These are phyloP conservation scores for Penicillium daleae DNA, from an alignment of 495 filamentous ascomycete genomes.

Conservation along the genomic window DNA sequence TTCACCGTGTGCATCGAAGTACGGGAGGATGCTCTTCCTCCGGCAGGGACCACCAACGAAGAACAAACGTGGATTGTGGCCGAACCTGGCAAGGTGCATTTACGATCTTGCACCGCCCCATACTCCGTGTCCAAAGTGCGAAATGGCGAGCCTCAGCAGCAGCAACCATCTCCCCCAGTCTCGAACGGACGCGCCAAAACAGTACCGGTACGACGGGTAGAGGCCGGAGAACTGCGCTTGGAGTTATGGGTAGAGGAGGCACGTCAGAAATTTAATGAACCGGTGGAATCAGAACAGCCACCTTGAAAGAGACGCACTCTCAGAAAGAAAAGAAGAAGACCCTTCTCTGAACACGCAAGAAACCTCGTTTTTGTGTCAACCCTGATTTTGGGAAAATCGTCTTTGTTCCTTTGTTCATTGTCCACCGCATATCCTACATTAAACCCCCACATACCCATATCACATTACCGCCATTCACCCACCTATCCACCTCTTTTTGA, in stretches of 20 bases:
- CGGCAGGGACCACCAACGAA: conserved; percentile 65
- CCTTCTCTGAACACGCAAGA: conserved; percentile 7
- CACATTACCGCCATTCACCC: not conserved
- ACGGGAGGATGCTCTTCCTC: conserved; percentile 70
- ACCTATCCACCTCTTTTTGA: not conserved
- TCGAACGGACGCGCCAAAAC: conserved; percentile 54
- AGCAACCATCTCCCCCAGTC: conserved; percentile 36
- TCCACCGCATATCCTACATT: conserved; percentile 17
- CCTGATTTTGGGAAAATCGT: conserved; percentile 26
- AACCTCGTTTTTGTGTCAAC: conserved; percentile 12
- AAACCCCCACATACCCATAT: not conserved
- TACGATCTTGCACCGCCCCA: conserved; percentile 50
- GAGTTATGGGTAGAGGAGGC: conserved; percentile 62
- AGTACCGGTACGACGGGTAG: conserved; percentile 56
- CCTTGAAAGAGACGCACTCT: conserved; percentile 29
- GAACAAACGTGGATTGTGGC: conserved; percentile 59
- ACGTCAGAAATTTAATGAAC: conserved; percentile 57
- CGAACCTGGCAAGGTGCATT: conserved; percentile 52
- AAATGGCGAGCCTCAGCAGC: conserved; percentile 42
- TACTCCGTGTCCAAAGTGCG: conserved; percentile 50
- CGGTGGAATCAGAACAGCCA: conserved; percentile 48
- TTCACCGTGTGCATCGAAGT: conserved; percentile 90
- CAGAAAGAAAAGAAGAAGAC: not conserved
- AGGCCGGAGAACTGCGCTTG: conserved; percentile 56
- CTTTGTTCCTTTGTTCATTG: conserved; percentile 33